These are phyloP conservation scores for Cercospora sp. DNA, from an alignment of 2,329 filamentous ascomycete species.

Conservation along the genomic window DNA sequence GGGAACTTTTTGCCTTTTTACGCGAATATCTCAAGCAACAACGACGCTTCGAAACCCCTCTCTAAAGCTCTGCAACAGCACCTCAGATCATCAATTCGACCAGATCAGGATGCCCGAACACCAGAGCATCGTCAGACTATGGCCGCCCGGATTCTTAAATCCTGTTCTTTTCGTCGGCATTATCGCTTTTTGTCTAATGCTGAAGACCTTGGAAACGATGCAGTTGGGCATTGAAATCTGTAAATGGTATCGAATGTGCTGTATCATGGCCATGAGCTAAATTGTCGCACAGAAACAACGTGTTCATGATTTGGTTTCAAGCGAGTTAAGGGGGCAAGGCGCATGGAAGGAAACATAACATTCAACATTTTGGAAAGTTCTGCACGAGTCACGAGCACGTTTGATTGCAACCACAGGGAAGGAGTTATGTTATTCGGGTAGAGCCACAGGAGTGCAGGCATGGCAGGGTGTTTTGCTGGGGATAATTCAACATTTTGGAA, in stretches of 20 bases:
- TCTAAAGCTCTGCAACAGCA: neutral
- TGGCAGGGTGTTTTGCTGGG: neutral
- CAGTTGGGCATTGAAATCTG: neutral
- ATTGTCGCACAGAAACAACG: neutral
- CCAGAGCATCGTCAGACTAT: neutral
- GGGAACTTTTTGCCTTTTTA: neutral
- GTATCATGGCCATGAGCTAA: neutral
- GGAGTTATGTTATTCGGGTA: neutral
- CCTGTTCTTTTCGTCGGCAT: slow-evolving; percentile 5
- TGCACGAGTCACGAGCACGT: neutral
- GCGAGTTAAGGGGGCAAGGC: neutral
- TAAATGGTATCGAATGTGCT: neutral
- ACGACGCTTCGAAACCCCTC: neutral
- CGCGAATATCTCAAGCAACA: neutral
- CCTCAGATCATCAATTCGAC: neutral
- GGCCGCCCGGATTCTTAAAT: slow-evolving; percentile 3
- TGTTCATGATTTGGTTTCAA: neutral
- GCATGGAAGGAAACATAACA: neutral
- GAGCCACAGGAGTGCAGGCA: neutral
- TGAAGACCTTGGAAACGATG: slow-evolving; percentile 2
- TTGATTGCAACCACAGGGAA: neutral
- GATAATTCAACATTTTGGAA: neutral
- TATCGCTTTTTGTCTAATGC: slow-evolving; percentile 5
- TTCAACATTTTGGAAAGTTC: neutral
- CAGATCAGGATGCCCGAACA: neutral